Evolutionary conservation across 192 early-diverging fungal species (phyloP).

Genomic region (Coemansia sp.): DNA sequence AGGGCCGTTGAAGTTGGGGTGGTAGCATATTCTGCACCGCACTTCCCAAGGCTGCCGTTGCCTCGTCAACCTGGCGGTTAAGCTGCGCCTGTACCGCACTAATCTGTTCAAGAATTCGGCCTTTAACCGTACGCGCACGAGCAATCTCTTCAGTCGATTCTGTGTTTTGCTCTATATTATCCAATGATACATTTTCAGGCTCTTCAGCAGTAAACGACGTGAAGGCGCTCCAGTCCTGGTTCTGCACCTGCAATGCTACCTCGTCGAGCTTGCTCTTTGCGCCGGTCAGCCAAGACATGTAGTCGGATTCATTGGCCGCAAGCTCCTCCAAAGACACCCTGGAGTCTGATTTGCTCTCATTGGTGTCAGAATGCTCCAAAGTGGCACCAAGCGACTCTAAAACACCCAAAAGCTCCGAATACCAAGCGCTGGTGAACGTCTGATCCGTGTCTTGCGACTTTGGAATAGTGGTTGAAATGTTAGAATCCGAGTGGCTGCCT

Average conservation of each 20-base stretch:
- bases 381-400: conserved; percentile 7
- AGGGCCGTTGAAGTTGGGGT: conserved; percentile 33
- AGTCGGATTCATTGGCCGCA: not conserved
- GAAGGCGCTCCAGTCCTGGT: conserved; percentile 14
- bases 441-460: not conserved
- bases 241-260: conserved; percentile 12
- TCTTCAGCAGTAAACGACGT: not conserved
- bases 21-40: conserved; percentile 39
- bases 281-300: conserved; percentile 20
- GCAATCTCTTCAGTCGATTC: not conserved
- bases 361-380: not conserved
- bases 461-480: not conserved
- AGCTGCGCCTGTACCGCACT: conserved; percentile 20
- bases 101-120: conserved; percentile 26
- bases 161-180: not conserved
- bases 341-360: not conserved
- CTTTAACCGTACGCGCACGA: conserved; percentile 11
- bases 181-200: not conserved
- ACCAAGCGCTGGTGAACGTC: not conserved
- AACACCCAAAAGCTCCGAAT: conserved; percentile 5
- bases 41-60: conserved; percentile 17
- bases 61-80: conserved; percentile 19
- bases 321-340: not conserved
- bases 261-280: conserved; percentile 21
- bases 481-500: not conserved